A percentile compares a stretch with the other conserved stretches of the same genome.
These are phyloP conservation scores for Cystofilobasidium bisporidii DNA, from an alignment of 768 basidiomycete genomes.

Conservation along the genomic window DNA sequence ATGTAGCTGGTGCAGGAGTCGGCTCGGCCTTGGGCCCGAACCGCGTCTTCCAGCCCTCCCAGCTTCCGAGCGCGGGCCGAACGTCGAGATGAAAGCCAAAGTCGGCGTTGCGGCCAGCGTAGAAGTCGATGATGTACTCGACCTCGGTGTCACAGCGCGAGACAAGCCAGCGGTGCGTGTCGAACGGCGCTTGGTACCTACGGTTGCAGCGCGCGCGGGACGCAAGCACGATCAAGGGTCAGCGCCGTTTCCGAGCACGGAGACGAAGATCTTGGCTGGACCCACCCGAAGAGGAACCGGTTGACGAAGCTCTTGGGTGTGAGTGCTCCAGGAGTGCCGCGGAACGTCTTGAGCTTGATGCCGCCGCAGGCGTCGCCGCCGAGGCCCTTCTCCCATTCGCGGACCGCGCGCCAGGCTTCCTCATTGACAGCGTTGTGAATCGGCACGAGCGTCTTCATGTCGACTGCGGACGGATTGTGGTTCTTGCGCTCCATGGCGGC, in stretches of 20 bases:
- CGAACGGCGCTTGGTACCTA: slow-evolving; percentile 90
- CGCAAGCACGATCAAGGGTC: background rate
- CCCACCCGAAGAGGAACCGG: slow-evolving; percentile 68
- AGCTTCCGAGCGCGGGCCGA: slow-evolving; percentile 83
- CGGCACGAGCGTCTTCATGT: slow-evolving; percentile 92
- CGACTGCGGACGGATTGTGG: slow-evolving; percentile 70
- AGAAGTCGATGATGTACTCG: slow-evolving; percentile 97
- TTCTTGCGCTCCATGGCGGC: slow-evolving; percentile 93
- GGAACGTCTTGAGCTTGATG: slow-evolving; percentile 49
- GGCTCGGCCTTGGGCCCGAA: slow-evolving; percentile 49
- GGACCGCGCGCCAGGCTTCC: slow-evolving; percentile 71
- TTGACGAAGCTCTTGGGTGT: slow-evolving; percentile 74
- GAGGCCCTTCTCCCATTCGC: slow-evolving; percentile 70
- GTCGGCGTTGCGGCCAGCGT: slow-evolving; percentile 53
- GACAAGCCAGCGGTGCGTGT: slow-evolving; percentile 93
- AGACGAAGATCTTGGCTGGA: too few relatives aligned
- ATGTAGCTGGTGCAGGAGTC: slow-evolving; percentile 1
- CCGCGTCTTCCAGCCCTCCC: slow-evolving; percentile 87
- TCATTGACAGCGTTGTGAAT: slow-evolving; percentile 99
- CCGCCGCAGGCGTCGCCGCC: slow-evolving; percentile 64
- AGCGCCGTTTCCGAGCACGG: too few relatives aligned
- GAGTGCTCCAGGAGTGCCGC: slow-evolving; percentile 69
- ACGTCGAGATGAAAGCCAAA: slow-evolving; percentile 75
- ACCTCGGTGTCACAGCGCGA: slow-evolving; percentile 81
- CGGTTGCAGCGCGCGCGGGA: background rate